Evolutionary conservation across 139 green algal species (phyloP), one percentile per base, ranked within the genome.

Genomic region (Desmodesmus armatus): DNA sequence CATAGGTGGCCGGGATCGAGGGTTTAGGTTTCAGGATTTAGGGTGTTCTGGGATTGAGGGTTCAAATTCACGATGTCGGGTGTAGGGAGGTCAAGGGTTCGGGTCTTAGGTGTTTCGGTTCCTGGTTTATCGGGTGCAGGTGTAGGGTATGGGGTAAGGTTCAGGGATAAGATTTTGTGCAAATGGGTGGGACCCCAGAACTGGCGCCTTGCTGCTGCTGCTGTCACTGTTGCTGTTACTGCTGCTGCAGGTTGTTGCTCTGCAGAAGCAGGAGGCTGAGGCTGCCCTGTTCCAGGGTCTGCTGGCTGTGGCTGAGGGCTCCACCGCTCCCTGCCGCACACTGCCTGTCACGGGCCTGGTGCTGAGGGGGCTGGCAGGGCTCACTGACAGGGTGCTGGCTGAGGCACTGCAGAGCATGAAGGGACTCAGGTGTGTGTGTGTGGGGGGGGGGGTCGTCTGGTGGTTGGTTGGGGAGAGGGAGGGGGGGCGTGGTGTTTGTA

Each of bases 31-130:
- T n/a, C n/a, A 85, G 62, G 90, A 89, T 23, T 65, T 92, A 17
- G 86, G 94, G 80, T 71, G 92, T 44, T 85, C 40, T 51, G 85
- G 91, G 79, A 67, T 95, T 60, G 88, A 93, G 81, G 77, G 60
- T 0, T 29, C 55, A 51, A 63, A 66, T 33, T 41, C 81, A 86
- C 55, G 83, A 72, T 73, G 47, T 73, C 73, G 72, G 7, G 25
- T 23, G 11, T 17, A 70, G 49, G 47, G 9, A 55, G 47, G 9
- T 21, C 9, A 13, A 55, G 47, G 47, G n/a, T n/a, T n/a, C n/a
- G n/a, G n/a, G n/a, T n/a, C n/a, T n/a, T n/a, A n/a, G n/a, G n/a
- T n/a, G n/a, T n/a, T n/a, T n/a, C n/a, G n/a, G n/a, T n/a, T n/a
- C n/a, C n/a, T n/a, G n/a, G n/a, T n/a, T n/a, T n/a, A n/a, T n/a